These are phyloP conservation scores for Fagus crenata DNA, from an alignment of 306 rosid species.

Conservation along the genomic window DNA sequence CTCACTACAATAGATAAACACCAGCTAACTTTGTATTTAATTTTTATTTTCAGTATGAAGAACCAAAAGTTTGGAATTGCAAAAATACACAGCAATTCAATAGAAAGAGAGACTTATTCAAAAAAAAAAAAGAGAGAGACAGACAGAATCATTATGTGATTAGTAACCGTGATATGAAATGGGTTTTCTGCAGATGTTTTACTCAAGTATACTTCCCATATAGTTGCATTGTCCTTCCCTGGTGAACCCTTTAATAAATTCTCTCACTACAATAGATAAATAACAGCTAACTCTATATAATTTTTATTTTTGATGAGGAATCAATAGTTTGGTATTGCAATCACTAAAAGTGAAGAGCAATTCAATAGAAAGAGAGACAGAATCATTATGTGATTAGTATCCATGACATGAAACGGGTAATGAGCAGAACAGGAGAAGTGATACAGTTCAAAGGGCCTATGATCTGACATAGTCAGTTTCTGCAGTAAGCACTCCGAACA, in stretches of 20 bases:
- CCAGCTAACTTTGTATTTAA: not conserved
- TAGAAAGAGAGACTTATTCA: not conserved
- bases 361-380: not conserved
- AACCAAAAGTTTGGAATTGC: not conserved
- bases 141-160: not conserved
- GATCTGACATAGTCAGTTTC: conserved; percentile 13
- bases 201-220: not conserved
- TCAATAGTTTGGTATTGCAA: not conserved
- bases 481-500: not conserved
- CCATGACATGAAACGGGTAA: conserved; percentile 2
- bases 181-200: not conserved
- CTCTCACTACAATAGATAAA: not conserved
- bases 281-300: not conserved
- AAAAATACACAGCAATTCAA: not conserved
- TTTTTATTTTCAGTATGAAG: too few species aligned
- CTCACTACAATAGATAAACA: not conserved
- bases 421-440: not conserved
- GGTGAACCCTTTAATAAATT: not conserved
- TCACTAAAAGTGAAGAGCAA: not conserved
- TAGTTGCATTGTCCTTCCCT: not conserved
- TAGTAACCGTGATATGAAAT: conserved; percentile 7
- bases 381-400: conserved; percentile 1
- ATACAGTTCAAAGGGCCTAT: not conserved
- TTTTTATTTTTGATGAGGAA: too few species aligned
- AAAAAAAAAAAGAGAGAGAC: too few species aligned